Evolutionary conservation across 139 green algal genomes (phyloP).

Genomic region (Pleodorina starrii): DNA sequence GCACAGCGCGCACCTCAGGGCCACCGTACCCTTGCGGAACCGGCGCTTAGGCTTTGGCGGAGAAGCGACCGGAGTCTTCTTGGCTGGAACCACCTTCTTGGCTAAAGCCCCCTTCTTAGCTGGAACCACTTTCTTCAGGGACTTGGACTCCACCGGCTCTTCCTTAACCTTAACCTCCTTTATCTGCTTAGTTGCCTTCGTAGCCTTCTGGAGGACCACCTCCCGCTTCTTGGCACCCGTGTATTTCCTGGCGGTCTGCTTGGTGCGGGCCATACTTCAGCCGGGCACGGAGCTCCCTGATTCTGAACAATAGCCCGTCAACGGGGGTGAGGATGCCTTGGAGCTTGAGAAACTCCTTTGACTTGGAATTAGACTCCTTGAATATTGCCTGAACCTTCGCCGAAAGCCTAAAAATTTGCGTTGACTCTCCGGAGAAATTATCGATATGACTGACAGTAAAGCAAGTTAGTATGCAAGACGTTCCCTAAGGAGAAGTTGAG

Average conservation of each 20-base stretch:
- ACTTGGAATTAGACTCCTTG: too few relatives aligned
- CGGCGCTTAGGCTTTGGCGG: conserved; percentile 17
- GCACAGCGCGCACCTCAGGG: conserved; percentile 20
- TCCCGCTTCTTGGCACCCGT: neutral
- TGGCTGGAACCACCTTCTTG: neutral
- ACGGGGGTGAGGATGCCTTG: too few relatives aligned
- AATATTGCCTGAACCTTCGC: too few relatives aligned
- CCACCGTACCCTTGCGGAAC: conserved; percentile 11
- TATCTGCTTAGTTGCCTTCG: neutral
- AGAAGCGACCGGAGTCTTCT: neutral
- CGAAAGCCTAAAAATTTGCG: too few relatives aligned
- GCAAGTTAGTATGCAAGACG: too few relatives aligned
- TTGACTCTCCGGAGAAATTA: too few relatives aligned
- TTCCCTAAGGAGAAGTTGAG: too few relatives aligned
- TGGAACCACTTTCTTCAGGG: neutral
- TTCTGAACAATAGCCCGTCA: too few relatives aligned
- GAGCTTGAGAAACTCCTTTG: too few relatives aligned
- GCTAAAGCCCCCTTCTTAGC: neutral
- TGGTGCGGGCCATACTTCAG: conserved; percentile 17
- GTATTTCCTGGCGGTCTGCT: conserved; percentile 2
- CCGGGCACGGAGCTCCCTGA: too few relatives aligned
- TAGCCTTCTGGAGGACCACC: neutral
- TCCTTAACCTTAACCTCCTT: neutral
- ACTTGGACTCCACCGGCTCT: neutral
- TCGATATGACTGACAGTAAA: too few relatives aligned